Evolutionary conservation across 2,329 filamentous ascomycete genomes (phyloP).

Genomic region (Penicillium sp.): DNA sequence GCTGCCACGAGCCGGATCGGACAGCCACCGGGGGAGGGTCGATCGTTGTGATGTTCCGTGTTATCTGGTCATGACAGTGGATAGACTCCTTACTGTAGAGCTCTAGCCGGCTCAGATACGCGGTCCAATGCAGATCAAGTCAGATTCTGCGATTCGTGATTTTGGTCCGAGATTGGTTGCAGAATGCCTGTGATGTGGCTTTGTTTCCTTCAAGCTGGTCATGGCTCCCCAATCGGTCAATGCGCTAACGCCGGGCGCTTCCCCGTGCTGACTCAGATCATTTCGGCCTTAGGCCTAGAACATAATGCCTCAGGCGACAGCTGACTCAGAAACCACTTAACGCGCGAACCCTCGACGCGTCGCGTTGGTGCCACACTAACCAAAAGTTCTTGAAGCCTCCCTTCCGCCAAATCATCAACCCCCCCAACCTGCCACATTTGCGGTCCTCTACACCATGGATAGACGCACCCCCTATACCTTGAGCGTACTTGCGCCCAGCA

Average conservation of each 20-base stretch:
- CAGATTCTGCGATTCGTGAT: neutral
- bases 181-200: constrained; percentile 26
- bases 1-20: constrained; percentile 37
- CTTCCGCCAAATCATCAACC: constrained; percentile 17
- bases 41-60: constrained; percentile 26
- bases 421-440: constrained; percentile 21
- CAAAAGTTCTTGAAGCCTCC: constrained; percentile 30
- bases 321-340: constrained; percentile 40
- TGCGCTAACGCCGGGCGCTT: constrained; percentile 18
- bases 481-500: constrained; percentile 71
- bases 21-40: constrained; percentile 33
- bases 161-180: constrained; percentile 6
- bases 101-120: constrained; percentile 6
- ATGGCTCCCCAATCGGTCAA: constrained; percentile 33
- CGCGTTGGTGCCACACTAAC: constrained; percentile 33
- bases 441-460: constrained; percentile 63
- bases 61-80: constrained; percentile 41
- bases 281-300: neutral
- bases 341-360: constrained; percentile 38
- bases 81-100: constrained; percentile 19
- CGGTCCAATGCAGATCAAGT: constrained; percentile 3
- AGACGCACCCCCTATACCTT: constrained; percentile 82
- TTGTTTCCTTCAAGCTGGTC: constrained; percentile 20
- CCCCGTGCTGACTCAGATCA: constrained; percentile 13
- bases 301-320: constrained; percentile 5